Evolutionary conservation across 306 rosid genomes (phyloP).

Genomic region (Trichosanthes truncata): DNA sequence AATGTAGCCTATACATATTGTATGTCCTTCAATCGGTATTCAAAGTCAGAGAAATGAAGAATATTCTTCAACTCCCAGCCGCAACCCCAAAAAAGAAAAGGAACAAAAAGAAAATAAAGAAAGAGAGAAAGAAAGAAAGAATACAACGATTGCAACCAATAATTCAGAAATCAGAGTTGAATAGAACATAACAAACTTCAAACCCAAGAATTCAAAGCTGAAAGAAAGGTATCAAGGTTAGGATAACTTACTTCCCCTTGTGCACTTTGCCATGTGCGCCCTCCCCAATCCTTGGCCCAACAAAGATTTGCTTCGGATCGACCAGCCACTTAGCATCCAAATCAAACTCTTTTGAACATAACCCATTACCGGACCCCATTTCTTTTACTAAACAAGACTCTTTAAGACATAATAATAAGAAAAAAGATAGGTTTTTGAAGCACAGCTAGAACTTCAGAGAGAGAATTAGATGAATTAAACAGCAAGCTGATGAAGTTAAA

Average conservation of each 20-base stretch:
- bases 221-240: not conserved
- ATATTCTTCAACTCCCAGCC: not conserved
- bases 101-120: not conserved
- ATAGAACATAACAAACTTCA: constrained; percentile 5
- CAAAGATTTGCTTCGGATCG: constrained; percentile 54
- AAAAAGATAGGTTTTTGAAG: not conserved
- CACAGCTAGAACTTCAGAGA: not conserved
- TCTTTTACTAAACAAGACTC: not conserved
- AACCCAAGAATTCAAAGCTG: not conserved
- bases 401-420: not conserved
- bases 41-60: not conserved
- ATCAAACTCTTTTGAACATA: constrained; percentile 52
- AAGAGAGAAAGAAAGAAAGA: not conserved
- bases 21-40: not conserved
- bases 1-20: not conserved
- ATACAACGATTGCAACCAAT: not conserved
- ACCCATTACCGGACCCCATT: constrained; percentile 94
- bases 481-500: not conserved
- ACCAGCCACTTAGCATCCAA: constrained; percentile 57
- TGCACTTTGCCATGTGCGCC: constrained; percentile 75
- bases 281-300: constrained; percentile 67
- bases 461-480: not conserved
- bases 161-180: not conserved
- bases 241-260: constrained; percentile 61
- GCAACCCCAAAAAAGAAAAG: not conserved